Conservation (phyloP, 768 basidiomycete species). For the Pleurotus salmoneostramineus region DNA sequence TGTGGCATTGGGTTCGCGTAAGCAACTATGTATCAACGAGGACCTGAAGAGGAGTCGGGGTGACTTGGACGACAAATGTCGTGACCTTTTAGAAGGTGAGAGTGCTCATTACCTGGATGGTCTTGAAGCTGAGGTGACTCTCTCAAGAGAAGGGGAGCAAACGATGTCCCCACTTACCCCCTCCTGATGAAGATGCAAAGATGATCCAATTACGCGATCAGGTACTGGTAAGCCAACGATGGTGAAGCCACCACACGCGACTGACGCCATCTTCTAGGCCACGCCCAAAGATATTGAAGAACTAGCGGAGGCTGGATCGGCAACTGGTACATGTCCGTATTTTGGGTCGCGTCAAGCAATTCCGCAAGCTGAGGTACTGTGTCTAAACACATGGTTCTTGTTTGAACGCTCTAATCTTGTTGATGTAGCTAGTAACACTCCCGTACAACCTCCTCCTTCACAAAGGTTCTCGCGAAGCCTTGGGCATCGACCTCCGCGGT, state of each 20-base stretch:
- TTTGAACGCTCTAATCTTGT: neutral
- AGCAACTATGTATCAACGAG: slow-evolving; percentile 91
- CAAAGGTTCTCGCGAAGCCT: slow-evolving; percentile 76
- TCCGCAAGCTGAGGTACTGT: slow-evolving; percentile 79
- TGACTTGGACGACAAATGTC: slow-evolving; percentile 86
- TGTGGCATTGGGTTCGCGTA: slow-evolving; percentile 87
- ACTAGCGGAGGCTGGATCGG: slow-evolving; percentile 67
- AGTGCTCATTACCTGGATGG: neutral
- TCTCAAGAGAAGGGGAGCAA: slow-evolving; percentile 55
- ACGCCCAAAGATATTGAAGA: slow-evolving; percentile 94
- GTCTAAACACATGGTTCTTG: neutral
- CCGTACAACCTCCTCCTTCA: slow-evolving; percentile 93
- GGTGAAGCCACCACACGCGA: neutral
- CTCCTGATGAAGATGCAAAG: slow-evolving; percentile 56
- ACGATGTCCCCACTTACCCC: slow-evolving; percentile 76
- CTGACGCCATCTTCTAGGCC: slow-evolving; percentile 44
- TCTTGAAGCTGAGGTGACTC: neutral
- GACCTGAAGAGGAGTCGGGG: slow-evolving; percentile 54
- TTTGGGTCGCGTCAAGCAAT: slow-evolving; percentile 89
- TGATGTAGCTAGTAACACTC: slow-evolving; percentile 72
- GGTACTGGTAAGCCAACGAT: slow-evolving; percentile 53
- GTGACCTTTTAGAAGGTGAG: slow-evolving; percentile 73
- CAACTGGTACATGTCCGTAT: slow-evolving; percentile 80
- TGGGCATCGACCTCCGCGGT: slow-evolving; percentile 80
- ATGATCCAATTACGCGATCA: slow-evolving; percentile 87